Evolutionary conservation across 1,139 yeast species (phyloP).

Genomic region (Pichia sp.): DNA sequence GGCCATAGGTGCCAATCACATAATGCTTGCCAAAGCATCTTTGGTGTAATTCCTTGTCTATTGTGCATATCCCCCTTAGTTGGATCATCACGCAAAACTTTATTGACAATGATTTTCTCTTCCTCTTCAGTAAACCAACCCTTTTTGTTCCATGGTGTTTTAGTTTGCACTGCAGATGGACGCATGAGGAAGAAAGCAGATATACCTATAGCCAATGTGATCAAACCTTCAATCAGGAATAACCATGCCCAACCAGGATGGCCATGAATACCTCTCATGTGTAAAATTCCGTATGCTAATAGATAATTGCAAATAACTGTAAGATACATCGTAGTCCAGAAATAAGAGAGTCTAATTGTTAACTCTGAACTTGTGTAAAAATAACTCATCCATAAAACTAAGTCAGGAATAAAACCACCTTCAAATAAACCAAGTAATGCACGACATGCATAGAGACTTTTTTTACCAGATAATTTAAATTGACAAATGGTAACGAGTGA

Average conservation of each 20-base stretch:
- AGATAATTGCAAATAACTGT: slow-evolving; percentile 38
- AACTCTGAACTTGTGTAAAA: slow-evolving; percentile 47
- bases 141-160: slow-evolving; percentile 33
- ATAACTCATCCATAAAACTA: slow-evolving; percentile 48
- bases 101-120: slow-evolving; percentile 54
- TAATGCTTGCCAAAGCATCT: slow-evolving; percentile 34
- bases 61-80: slow-evolving; percentile 64
- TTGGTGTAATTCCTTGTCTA: slow-evolving; percentile 41
- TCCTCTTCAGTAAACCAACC: slow-evolving; percentile 64
- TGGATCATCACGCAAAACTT: slow-evolving; percentile 61
- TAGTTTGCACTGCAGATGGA: slow-evolving; percentile 50
- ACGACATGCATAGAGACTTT: slow-evolving; percentile 36
- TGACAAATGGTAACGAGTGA: slow-evolving; percentile 43
- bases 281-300: slow-evolving; percentile 41
- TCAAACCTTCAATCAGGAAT: slow-evolving; percentile 54
- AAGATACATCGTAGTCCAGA: slow-evolving; percentile 40
- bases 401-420: slow-evolving; percentile 53
- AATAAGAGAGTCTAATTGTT: slow-evolving; percentile 42
- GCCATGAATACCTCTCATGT: slow-evolving; percentile 34
- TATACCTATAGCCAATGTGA: slow-evolving; percentile 51
- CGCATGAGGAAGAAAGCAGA: slow-evolving; percentile 50
- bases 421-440: slow-evolving; percentile 43
- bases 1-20: slow-evolving; percentile 56
- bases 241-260: slow-evolving; percentile 58
- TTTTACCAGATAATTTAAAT: slow-evolving; percentile 32